Evolutionary conservation across 257 asterid species (phyloP), one percentile per base, ranked within the genome.

Genomic region (Solanum dulcamara): DNA sequence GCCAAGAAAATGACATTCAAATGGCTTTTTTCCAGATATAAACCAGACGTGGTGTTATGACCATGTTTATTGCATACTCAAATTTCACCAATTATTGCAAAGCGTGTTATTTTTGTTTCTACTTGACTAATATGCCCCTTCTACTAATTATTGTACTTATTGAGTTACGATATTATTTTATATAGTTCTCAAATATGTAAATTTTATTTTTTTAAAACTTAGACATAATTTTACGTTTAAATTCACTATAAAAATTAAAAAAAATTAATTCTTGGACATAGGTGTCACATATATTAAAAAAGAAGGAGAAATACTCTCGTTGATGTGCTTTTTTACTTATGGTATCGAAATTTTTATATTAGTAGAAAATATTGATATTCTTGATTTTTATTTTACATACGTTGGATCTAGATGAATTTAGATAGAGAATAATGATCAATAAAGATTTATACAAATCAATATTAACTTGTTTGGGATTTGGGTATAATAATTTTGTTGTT

Each of bases 21-120:
- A 70, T 64, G 83, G 66, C 83, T 24, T 83, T 84, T 87, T 80
- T 68, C 95, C 91, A 80, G 81, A 85, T 66, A 86, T 88, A 60
- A 62, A 85, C 85, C 90, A 89, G 59, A 91, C 97, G 96, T 93
- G 92, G 82, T 62, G 85, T 1, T 88, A 89, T 90, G 90, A 89
- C 83, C 18, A 86, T 79, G 44, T 83, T 70, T 89, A 84, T 91
- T 91, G 92, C 92, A 84, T 87, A 40, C 74, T 32, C 10, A 83
- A 85, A 77, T 22, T 85, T 66, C 66, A 66, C 95, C 90, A 71
- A 37, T 90, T 88, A 88, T 85, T 35, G 97, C 90, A 93, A 91
- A 86, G 85, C 42, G 51, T 80, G 82, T 64, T 8, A 40, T 84
- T 77, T 28, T 87, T 57, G 18, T 87, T 72, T n/a, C 32, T 10